Conservation (phyloP, 768 basidiomycete species). For the Mycena amicta region DNA sequence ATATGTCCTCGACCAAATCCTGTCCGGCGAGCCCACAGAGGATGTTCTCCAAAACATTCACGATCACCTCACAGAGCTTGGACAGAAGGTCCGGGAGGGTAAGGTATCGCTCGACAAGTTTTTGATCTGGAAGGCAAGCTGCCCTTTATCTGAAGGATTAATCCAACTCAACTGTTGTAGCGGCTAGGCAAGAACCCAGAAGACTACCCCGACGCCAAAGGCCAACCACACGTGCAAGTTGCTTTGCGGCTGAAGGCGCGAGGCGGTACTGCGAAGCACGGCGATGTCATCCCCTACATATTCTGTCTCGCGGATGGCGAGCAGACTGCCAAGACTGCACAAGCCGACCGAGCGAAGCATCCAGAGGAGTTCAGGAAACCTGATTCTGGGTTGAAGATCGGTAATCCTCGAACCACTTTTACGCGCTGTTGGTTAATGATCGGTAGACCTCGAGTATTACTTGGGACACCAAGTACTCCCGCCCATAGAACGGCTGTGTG, state of each 20-base stretch:
- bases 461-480: constrained; percentile 90
- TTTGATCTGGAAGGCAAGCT: constrained; percentile 84
- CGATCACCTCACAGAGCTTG: constrained; percentile 78
- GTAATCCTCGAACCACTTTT: constrained; percentile 40
- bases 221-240: constrained; percentile 95
- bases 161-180: constrained; percentile 40
- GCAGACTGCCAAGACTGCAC: constrained; percentile 68
- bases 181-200: constrained; percentile 95
- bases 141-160: background rate
- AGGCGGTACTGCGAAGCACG: constrained; percentile 76
- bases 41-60: constrained; percentile 89
- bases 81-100: constrained; percentile 78
- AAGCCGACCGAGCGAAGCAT: constrained; percentile 90
- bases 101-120: constrained; percentile 89
- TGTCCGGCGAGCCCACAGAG: constrained; percentile 91
- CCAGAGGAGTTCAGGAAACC: constrained; percentile 87
- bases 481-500: constrained; percentile 93
- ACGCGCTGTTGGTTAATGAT: constrained; percentile 6
- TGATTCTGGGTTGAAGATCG: constrained; percentile 68
- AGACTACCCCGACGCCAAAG: constrained; percentile 95
- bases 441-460: constrained; percentile 87
- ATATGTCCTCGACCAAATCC: constrained; percentile 85
- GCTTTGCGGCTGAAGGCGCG: constrained; percentile 87
- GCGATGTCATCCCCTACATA: constrained; percentile 95
- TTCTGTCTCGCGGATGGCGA: constrained; percentile 84